Conservation (phyloP, 169 alveolate genomes). For the Theileria parva region DNA sequence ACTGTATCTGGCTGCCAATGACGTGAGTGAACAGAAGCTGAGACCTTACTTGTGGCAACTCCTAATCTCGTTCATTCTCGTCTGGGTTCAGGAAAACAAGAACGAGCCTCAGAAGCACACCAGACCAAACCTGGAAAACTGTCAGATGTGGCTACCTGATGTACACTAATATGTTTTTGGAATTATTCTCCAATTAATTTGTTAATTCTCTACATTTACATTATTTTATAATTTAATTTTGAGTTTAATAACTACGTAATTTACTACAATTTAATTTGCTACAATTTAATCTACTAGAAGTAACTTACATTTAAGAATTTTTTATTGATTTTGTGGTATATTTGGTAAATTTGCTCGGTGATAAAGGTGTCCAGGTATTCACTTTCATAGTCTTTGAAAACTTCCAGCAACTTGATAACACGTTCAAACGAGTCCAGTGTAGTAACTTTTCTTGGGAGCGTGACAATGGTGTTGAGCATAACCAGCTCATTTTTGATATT, state of each 20-base stretch:
- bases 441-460: conserved; percentile 34
- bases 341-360: conserved; percentile 33
- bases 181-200: background rate
- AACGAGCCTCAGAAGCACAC: conserved; percentile 4
- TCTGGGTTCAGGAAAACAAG: conserved; percentile 53
- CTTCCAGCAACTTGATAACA: conserved; percentile 10
- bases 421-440: conserved; percentile 41
- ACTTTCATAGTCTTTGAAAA: conserved; percentile 9
- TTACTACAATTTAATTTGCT: no score
- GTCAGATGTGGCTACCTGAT: conserved; percentile 63
- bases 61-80: conserved; percentile 35
- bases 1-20: conserved; percentile 52
- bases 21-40: conserved; percentile 38
- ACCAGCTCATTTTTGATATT: conserved; percentile 11
- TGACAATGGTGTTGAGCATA: conserved; percentile 12
- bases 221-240: background rate
- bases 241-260: no score
- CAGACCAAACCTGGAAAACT: conserved; percentile 35
- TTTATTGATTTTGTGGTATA: conserved; percentile 36
- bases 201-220: background rate
- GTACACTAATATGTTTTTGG: background rate
- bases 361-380: conserved; percentile 28
- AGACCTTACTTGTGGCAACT: conserved; percentile 51
- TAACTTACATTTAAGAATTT: conserved; percentile 9
- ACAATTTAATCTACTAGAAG: background rate